A percentile compares a stretch with the other conserved stretches of the same genome.
These are phyloP conservation scores for Cicer pinnatifidum DNA, from an alignment of 306 rosid genomes.

Conservation along the genomic window DNA sequence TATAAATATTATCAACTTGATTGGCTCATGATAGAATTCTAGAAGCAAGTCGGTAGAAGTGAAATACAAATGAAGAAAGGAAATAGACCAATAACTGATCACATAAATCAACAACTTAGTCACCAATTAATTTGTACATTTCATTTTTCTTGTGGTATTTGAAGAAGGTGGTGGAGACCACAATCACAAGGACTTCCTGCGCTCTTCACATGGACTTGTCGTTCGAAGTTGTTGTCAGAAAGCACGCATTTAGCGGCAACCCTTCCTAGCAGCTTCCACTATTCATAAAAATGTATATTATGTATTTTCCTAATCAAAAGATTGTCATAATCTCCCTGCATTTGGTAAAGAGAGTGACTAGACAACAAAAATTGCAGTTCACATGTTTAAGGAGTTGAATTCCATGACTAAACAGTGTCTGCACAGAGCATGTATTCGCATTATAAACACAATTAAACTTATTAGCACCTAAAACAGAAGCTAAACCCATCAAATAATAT, in stretches of 20 bases:
- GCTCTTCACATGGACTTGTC: constrained; percentile 23
- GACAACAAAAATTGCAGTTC: not conserved
- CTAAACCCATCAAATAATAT: not conserved
- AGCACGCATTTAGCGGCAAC: not conserved
- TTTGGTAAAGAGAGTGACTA: too few relatives aligned
- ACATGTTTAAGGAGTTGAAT: not conserved
- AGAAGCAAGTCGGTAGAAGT: not conserved
- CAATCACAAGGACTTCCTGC: not conserved
- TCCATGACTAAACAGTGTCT: not conserved
- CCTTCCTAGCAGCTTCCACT: not conserved
- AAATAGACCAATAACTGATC: not conserved
- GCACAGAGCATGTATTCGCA: not conserved
- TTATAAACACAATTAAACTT: not conserved
- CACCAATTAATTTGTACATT: not conserved
- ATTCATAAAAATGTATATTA: too few relatives aligned
- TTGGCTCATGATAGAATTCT: not conserved
- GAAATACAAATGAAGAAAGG: not conserved
- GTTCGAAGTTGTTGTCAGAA: not conserved
- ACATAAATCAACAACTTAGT: not conserved
- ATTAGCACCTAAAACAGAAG: not conserved
- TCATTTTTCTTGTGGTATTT: not conserved
- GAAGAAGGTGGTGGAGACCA: not conserved
- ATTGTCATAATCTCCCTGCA: too few relatives aligned
- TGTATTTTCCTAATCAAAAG: not conserved
- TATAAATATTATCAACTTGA: not conserved